These are phyloP conservation scores for Cytospora chrysosperma DNA, from an alignment of 2,329 filamentous ascomycete species.

Conservation along the genomic window DNA sequence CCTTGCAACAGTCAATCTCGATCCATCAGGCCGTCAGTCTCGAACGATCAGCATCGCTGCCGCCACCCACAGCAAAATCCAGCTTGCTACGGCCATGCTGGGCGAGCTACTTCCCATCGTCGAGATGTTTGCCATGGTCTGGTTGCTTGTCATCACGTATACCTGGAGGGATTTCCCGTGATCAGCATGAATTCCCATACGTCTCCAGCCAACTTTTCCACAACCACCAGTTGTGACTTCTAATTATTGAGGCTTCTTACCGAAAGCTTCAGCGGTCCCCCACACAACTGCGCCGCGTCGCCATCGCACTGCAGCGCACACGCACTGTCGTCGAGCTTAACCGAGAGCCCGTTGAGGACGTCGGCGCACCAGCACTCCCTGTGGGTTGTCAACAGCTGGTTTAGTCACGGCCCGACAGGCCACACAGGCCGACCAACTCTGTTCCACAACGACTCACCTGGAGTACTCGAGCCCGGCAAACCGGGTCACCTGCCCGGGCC, in stretches of 20 bases:
- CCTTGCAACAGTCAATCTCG: neutral
- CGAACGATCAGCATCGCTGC: neutral
- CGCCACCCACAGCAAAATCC: neutral
- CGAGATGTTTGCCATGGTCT: neutral
- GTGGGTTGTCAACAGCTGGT: neutral
- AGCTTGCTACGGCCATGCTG: neutral
- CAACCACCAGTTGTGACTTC: neutral
- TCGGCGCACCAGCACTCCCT: conserved; percentile 62
- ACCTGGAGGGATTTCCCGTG: neutral
- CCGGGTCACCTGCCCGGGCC: conserved; percentile 37
- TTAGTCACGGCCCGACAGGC: neutral
- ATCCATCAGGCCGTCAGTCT: neutral
- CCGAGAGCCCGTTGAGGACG: conserved; percentile 46
- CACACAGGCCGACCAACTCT: too few species aligned
- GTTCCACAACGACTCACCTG: conserved; percentile 32
- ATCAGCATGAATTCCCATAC: neutral
- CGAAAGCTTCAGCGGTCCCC: conserved; percentile 50
- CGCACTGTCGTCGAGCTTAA: conserved; percentile 43
- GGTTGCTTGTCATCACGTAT: neutral
- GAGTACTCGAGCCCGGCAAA: conserved; percentile 58
- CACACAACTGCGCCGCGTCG: conserved; percentile 51
- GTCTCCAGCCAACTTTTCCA: neutral
- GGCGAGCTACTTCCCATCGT: neutral
- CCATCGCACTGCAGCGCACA: conserved; percentile 57
- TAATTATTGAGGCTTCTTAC: conserved; percentile 31